phyloP scores from a whole-genome alignment of 1,284 basidiomycete species.

The Meripilus lineatus region DNA sequence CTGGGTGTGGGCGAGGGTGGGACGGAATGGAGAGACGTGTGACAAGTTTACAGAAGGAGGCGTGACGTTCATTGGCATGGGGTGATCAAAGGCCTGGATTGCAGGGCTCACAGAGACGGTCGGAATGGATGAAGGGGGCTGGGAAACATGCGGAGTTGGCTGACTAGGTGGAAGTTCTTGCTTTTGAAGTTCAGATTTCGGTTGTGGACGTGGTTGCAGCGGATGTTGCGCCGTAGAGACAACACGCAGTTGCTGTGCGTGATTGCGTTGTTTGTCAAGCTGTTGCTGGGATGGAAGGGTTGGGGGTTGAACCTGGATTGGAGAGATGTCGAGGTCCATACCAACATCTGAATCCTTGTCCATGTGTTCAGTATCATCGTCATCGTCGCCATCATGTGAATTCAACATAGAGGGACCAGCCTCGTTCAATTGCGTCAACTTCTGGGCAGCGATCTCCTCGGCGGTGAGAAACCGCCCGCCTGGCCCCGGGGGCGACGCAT shows the following conservation, averaged over 20 bases:
- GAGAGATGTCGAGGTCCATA: slow-evolving; percentile 19
- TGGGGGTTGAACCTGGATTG: slow-evolving; percentile 6
- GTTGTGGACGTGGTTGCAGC: slow-evolving; percentile 15
- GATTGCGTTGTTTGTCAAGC: slow-evolving; percentile 11
- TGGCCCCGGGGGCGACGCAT: slow-evolving; percentile 95
- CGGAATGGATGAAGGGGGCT: slow-evolving; percentile 4
- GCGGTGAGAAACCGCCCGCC: slow-evolving; percentile 96
- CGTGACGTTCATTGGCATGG: not conserved
- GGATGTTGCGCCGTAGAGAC: slow-evolving; percentile 13
- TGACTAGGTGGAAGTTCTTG: slow-evolving; percentile 19
- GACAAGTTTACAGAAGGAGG: slow-evolving; percentile 9
- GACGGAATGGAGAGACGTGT: slow-evolving; percentile 12
- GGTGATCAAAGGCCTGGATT: slow-evolving; percentile 4
- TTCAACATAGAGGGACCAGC: slow-evolving; percentile 24
- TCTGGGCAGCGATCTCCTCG: slow-evolving; percentile 84
- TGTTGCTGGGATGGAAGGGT: slow-evolving; percentile 6
- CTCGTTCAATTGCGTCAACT: slow-evolving; percentile 34
- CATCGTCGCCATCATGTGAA: slow-evolving; percentile 28
- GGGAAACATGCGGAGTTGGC: slow-evolving; percentile 15
- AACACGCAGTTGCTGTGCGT: not conserved
- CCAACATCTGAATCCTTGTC: slow-evolving; percentile 22
- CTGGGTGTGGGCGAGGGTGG: slow-evolving; percentile 6
- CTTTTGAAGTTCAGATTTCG: slow-evolving; percentile 17
- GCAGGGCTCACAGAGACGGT: too few species aligned
- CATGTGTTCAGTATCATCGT: slow-evolving; percentile 35